Percentiles rank a stretch among this genome's conserved stretches.
Evolutionary conservation across 805 yeast species (phyloP).

Genomic region (Candida golubevii): DNA sequence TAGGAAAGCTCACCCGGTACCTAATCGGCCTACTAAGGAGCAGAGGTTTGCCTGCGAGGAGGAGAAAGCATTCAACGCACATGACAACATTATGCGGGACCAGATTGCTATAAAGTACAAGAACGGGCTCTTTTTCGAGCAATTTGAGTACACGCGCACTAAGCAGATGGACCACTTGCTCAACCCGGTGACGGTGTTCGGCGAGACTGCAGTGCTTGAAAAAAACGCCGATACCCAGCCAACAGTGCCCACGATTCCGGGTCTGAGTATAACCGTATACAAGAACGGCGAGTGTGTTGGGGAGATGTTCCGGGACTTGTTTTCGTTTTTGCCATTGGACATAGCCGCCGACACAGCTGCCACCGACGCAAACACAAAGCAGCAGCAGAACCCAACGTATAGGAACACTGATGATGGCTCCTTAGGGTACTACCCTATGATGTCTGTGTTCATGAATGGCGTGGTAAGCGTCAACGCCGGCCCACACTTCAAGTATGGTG

Average conservation of each 20-base stretch:
- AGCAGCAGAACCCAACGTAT: slow-evolving; percentile 36
- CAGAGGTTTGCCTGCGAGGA: slow-evolving; percentile 14
- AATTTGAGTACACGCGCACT: slow-evolving; percentile 69
- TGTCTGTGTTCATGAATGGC: slow-evolving; percentile 79
- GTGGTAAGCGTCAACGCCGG: slow-evolving; percentile 67
- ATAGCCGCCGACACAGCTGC: slow-evolving; percentile 42
- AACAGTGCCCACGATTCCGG: slow-evolving; percentile 45
- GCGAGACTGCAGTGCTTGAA: slow-evolving; percentile 61
- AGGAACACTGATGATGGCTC: slow-evolving; percentile 69
- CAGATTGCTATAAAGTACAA: slow-evolving; percentile 84
- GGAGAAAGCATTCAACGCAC: slow-evolving; percentile 8
- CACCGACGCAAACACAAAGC: slow-evolving; percentile 24
- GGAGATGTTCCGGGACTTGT: slow-evolving; percentile 59
- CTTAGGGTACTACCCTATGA: slow-evolving; percentile 88
- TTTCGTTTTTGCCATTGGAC: slow-evolving; percentile 76
- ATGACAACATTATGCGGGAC: slow-evolving; percentile 59
- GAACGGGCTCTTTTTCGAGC: slow-evolving; percentile 75
- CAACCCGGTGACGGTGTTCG: slow-evolving; percentile 67
- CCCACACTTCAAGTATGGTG: slow-evolving; percentile 47
- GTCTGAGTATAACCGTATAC: slow-evolving; percentile 63
- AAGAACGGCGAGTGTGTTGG: slow-evolving; percentile 74
- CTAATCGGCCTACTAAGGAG: slow-evolving; percentile 12
- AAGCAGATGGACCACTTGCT: slow-evolving; percentile 69
- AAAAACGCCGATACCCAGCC: slow-evolving; percentile 26
- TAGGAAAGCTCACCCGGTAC: slow-evolving; percentile 9